These are phyloP conservation scores for Colletotrichum melonis DNA, from an alignment of 2,329 filamentous ascomycete genomes.

Conservation along the genomic window DNA sequence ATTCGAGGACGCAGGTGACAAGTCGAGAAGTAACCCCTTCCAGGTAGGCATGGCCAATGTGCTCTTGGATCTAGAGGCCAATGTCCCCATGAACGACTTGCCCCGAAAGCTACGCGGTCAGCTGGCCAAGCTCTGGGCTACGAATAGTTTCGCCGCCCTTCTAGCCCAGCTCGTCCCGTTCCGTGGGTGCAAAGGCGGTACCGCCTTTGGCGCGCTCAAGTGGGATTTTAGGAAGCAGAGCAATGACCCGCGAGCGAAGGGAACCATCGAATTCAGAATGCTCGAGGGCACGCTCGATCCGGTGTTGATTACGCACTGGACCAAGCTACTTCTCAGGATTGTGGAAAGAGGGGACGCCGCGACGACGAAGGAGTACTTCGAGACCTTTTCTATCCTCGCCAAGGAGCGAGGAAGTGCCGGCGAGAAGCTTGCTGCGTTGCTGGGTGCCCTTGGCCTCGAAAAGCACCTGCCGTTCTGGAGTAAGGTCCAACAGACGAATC, in stretches of 20 bases:
- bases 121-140: slow-evolving; percentile 3
- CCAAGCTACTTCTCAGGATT: background rate
- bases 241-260: background rate
- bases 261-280: slow-evolving; percentile 22
- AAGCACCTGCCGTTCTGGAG: background rate
- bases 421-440: background rate
- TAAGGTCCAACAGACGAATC: background rate
- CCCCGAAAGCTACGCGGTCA: background rate
- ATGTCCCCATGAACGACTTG: slow-evolving; percentile 10
- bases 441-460: background rate
- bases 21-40: background rate
- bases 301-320: slow-evolving; percentile 13
- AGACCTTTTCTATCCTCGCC: background rate
- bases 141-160: background rate
- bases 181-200: background rate
- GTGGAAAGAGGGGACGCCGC: background rate
- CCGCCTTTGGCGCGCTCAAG: background rate
- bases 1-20: background rate
- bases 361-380: background rate
- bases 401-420: background rate
- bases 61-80: background rate
- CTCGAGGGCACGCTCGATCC: slow-evolving; percentile 25
- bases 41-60: background rate
- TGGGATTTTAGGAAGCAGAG: background rate
- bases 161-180: background rate